Evolutionary conservation across 2,329 filamentous ascomycete genomes (phyloP), one percentile per base, ranked within the genome.

Genomic region (Cladosporium phlei): DNA sequence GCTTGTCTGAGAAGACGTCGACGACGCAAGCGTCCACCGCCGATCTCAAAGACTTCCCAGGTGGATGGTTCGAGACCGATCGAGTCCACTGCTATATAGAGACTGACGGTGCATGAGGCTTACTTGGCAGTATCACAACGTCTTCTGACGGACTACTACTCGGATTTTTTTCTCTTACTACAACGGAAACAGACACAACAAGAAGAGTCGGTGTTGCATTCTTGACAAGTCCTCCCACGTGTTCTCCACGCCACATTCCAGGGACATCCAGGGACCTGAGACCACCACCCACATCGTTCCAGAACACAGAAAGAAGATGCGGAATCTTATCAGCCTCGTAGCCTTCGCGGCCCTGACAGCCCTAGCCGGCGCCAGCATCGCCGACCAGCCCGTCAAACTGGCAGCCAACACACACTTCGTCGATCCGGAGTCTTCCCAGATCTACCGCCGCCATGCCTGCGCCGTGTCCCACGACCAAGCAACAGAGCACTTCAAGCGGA

Each of bases 391-490:
- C 9, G 29, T 39, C 16, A 39, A 39, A 11, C 24, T 39, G 28
- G 47, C 19, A 11, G 44, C 30, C 29, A 47, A 42, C n/a, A 52
- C 54, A 2, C 48, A 55, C 35, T 62, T 60, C 46, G 50, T 53
- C 22, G 59, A 62, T 40, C 54, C 55, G 10, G 50, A 49, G 14
- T 59, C 59, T 17, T 53, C 57, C 30, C 38, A 55, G 21, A 55
- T 49, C 14, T 56, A 58, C 53, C 60, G 61, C 34, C 63, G 64
- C 48, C 72, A 73, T 53, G 68, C 70, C 56, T 73, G 70, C 56
- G 67, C 66, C 47, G 69, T 67, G 38, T 55, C 64, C 44, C 57
- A 58, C 17, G 52, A 54, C 12, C 57, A 65, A 46, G 69, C 65
- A 25, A 63, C 65, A 5, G 53, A 61, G 4, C 58, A 69, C 49